Percentiles rank a stretch among this genome's conserved stretches.
Conservation (phyloP, 2,329 filamentous ascomycete genomes). For the Amylocarpus encephaloides region DNA sequence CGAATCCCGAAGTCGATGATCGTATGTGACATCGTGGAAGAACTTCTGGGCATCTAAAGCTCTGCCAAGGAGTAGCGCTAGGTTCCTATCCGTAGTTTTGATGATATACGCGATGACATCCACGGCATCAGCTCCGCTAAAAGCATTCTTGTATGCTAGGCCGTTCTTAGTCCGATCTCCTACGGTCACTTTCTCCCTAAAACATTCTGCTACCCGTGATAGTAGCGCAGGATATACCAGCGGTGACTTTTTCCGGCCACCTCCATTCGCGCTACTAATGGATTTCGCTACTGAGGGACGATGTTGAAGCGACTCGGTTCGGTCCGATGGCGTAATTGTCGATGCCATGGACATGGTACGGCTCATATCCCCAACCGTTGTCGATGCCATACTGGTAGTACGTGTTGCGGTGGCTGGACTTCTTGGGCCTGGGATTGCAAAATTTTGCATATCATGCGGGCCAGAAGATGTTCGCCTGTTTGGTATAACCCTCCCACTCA, state of each 20-base stretch:
- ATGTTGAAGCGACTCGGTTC: slow-evolving; percentile 44
- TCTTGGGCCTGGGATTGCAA: slow-evolving; percentile 20
- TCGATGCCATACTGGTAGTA: slow-evolving; percentile 52
- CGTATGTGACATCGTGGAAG: slow-evolving; percentile 98
- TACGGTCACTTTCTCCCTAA: slow-evolving; percentile 79
- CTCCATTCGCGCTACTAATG: slow-evolving; percentile 26
- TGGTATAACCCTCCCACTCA: slow-evolving; percentile 87
- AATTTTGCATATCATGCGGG: slow-evolving; percentile 25
- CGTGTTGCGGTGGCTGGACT: slow-evolving; percentile 45
- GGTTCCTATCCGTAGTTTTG: slow-evolving; percentile 89
- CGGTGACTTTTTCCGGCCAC: slow-evolving; percentile 50
- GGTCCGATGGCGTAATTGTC: slow-evolving; percentile 59
- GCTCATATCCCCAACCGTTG: slow-evolving; percentile 36
- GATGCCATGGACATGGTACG: slow-evolving; percentile 93
- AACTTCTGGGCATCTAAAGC: slow-evolving; percentile 97
- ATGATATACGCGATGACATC: slow-evolving; percentile 96
- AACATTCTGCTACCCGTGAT: slow-evolving; percentile 88
- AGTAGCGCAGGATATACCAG: slow-evolving; percentile 90
- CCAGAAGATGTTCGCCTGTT: slow-evolving; percentile 49
- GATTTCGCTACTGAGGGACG: slow-evolving; percentile 48
- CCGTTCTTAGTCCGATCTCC: slow-evolving; percentile 94
- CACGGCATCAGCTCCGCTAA: slow-evolving; percentile 91
- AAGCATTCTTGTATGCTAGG: slow-evolving; percentile 92
- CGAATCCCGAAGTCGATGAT: slow-evolving; percentile 92
- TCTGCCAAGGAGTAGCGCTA: slow-evolving; percentile 83